A percentile compares a stretch with the other conserved stretches of the same genome.
phyloP scores from a whole-genome alignment of 2,329 filamentous ascomycete species.

The Pseudogymnoascus pannorum region DNA sequence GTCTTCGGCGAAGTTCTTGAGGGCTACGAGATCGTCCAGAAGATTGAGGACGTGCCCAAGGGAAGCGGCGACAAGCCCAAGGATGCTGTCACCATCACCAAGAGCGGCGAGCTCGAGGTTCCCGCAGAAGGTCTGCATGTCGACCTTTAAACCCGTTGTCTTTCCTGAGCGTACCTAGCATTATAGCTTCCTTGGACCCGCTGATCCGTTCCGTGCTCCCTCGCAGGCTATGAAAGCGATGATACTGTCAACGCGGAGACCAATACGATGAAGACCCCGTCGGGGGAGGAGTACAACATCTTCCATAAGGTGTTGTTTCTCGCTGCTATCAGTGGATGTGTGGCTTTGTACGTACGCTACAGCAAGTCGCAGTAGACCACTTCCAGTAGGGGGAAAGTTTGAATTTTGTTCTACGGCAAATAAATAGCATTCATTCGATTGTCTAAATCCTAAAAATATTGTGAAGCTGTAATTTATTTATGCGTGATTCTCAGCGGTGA shows the following conservation, averaged over 20 bases:
- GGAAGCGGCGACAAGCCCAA: slow-evolving; percentile 59
- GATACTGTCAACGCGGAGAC: slow-evolving; percentile 26
- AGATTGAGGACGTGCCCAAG: slow-evolving; percentile 68
- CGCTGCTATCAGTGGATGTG: slow-evolving; percentile 26
- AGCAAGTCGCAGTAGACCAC: slow-evolving; percentile 1
- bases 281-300: slow-evolving; percentile 33
- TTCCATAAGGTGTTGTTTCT: slow-evolving; percentile 46
- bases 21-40: slow-evolving; percentile 72
- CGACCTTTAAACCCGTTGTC: slow-evolving; percentile 61
- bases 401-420: not conserved
- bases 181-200: slow-evolving; percentile 20
- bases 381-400: not conserved
- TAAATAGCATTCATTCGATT: not conserved
- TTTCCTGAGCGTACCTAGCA: slow-evolving; percentile 14
- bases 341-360: not conserved
- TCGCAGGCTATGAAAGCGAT: slow-evolving; percentile 25
- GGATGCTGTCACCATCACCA: slow-evolving; percentile 65
- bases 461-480: not conserved
- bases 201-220: slow-evolving; percentile 25
- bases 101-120: slow-evolving; percentile 77
- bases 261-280: slow-evolving; percentile 16
- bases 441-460: not conserved
- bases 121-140: slow-evolving; percentile 88
- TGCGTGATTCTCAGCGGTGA: not conserved
- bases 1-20: slow-evolving; percentile 86